Percentiles rank a stretch among this genome's conserved stretches.
These are phyloP conservation scores for Boletellus sp. DNA, from an alignment of 768 basidiomycete species.

Conservation along the genomic window DNA sequence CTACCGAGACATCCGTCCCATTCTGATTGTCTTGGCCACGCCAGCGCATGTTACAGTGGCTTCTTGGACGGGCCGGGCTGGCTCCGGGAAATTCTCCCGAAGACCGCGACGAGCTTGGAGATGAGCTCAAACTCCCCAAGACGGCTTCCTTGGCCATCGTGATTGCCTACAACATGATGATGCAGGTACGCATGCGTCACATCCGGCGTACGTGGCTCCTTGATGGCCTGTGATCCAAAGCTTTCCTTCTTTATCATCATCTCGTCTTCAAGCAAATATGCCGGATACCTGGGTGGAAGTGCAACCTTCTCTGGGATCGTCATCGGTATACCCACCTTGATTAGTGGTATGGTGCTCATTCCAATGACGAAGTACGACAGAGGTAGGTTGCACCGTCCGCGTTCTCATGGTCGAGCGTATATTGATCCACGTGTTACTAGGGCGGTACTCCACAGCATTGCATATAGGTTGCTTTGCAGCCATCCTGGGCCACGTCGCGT, in stretches of 20 bases:
- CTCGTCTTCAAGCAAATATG: slow-evolving; percentile 62
- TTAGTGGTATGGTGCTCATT: slow-evolving; percentile 56
- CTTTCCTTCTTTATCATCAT: slow-evolving; percentile 68
- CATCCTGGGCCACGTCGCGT: slow-evolving; percentile 55
- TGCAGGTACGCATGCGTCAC: slow-evolving; percentile 38
- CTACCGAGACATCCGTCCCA: not conserved
- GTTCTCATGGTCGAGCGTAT: not conserved
- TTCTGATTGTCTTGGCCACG: not conserved
- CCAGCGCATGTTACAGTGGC: slow-evolving; percentile 7
- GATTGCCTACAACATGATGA: slow-evolving; percentile 38
- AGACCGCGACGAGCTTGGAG: slow-evolving; percentile 24
- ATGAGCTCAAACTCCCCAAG: slow-evolving; percentile 47
- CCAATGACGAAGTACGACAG: slow-evolving; percentile 53
- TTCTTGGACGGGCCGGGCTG: not conserved
- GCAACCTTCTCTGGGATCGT: slow-evolving; percentile 67
- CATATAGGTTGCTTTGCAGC: slow-evolving; percentile 51
- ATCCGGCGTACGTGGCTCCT: not conserved
- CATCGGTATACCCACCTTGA: slow-evolving; percentile 62
- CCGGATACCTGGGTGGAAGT: slow-evolving; percentile 58
- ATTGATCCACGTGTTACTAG: slow-evolving; percentile 34
- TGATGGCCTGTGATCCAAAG: slow-evolving; percentile 30
- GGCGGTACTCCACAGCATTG: slow-evolving; percentile 51
- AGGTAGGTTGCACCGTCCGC: slow-evolving; percentile 36
- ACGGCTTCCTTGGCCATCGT: slow-evolving; percentile 44
- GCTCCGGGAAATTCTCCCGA: not conserved